Base-by-base conservation (phyloP, 1,284 basidiomycete species). In the Cerrena zonata region DNA sequence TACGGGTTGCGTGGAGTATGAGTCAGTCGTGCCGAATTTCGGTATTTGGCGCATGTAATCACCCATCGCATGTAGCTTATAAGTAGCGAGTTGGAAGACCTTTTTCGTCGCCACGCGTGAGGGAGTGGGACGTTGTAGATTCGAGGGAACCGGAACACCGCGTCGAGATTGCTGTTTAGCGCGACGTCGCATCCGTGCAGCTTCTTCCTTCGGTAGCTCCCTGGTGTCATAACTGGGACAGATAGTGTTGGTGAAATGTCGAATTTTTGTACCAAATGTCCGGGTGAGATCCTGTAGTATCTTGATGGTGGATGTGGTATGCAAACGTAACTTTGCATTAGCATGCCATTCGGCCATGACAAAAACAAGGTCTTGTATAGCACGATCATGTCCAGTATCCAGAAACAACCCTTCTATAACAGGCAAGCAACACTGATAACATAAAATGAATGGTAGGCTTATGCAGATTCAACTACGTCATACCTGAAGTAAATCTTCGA, bases 331-430 rank as follows among this genome's bases (percentile, higher is more conserved):
- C 44, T 65, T 64, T 2, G 63, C 61, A 3, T 54, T 34, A 2
- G 56, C 54, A 45, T 65, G 62, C 59, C 61, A 64, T 4, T 55
- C 39, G 2, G 55, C 58, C 2, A 59, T 25, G 1, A 22, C 23
- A 36, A 56, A 61, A 0, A 63, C 34, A 1, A 62, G 36, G 12
- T 54, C 45, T 12, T 40, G 46, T 5, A 66, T 48, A 1, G 53
- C 34, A 2, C 47, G 24, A 45, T 69, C 60, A 43, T 61, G 49
- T 12, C 15, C 11, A 4, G 57, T 55, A 5, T 56, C 56, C n/a
- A 60, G 60, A 15, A 72, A 58, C 1, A 74, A 56, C 1, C 64
- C 67, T 13, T 71, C 62, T 34, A 73, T 59, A 7, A 51, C 58
- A 0, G 68, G 67, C 11, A 71, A 62, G 2, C 61, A 48, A 48